These are phyloP conservation scores for Pseudogymnoascus destructans DNA, from an alignment of 2,329 filamentous ascomycete species.

Conservation along the genomic window DNA sequence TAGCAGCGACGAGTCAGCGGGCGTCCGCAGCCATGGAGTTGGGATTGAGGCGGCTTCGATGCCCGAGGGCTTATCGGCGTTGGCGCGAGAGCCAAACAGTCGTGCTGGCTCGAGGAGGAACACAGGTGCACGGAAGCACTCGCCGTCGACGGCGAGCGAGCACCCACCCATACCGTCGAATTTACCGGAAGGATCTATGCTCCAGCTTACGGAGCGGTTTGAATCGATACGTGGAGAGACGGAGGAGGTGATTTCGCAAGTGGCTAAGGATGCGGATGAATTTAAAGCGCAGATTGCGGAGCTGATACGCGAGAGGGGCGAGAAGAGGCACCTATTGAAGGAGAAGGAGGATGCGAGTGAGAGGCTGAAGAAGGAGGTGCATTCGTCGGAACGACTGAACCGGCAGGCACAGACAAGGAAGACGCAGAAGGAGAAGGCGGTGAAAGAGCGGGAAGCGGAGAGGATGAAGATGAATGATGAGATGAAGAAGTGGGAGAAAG, in stretches of 20 bases:
- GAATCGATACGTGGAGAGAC: slow-evolving; percentile 72
- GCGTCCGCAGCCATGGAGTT: slow-evolving; percentile 33
- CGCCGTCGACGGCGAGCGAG: slow-evolving; percentile 53
- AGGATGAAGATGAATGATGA: slow-evolving; percentile 57
- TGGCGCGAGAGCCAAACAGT: slow-evolving; percentile 52
- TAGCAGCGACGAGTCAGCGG: slow-evolving; percentile 33
- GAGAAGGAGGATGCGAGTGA: slow-evolving; percentile 86
- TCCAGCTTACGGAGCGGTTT: slow-evolving; percentile 69
- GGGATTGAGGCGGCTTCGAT: slow-evolving; percentile 48
- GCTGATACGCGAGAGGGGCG: slow-evolving; percentile 64
- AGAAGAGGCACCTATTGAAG: slow-evolving; percentile 62
- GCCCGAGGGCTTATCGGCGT: slow-evolving; percentile 45
- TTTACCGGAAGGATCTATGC: slow-evolving; percentile 53
- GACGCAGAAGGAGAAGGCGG: slow-evolving; percentile 58
- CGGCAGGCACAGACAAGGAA: slow-evolving; percentile 67
- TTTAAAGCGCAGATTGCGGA: slow-evolving; percentile 52
- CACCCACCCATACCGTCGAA: slow-evolving; percentile 34
- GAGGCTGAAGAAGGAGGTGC: slow-evolving; percentile 68
- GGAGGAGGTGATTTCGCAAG: slow-evolving; percentile 60
- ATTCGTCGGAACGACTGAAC: slow-evolving; percentile 68
- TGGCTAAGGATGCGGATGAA: slow-evolving; percentile 59
- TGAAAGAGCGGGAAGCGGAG: slow-evolving; percentile 57
- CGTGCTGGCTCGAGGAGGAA: slow-evolving; percentile 44
- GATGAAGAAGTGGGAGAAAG: slow-evolving; percentile 53
- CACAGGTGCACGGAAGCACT: slow-evolving; percentile 62